A percentile compares a stretch with the other conserved stretches of the same genome.
Evolutionary conservation across 2,329 filamentous ascomycete species (phyloP).

Genomic region (Microsporum audouinii): DNA sequence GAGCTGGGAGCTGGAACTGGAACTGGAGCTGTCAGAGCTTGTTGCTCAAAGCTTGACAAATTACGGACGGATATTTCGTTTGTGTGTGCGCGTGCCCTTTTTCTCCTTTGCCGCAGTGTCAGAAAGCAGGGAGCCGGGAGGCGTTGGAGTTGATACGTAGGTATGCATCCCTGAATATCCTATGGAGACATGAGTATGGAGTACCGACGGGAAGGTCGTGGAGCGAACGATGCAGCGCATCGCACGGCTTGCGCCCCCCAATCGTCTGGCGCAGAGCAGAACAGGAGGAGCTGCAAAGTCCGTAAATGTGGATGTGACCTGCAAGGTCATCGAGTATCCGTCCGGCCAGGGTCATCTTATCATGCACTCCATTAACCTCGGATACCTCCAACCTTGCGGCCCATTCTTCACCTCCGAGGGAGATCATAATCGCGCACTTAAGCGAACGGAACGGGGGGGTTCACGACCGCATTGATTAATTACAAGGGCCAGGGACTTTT

Average conservation of each 20-base stretch:
- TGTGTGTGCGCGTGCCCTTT: not conserved
- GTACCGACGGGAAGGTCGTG: not conserved
- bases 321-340: not conserved
- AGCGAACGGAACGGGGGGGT: not conserved
- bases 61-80: not conserved
- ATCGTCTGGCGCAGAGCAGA: not conserved
- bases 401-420: not conserved
- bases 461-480: not conserved
- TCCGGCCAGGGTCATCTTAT: not conserved
- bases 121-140: not conserved
- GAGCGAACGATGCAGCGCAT: not conserved
- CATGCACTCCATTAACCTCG: not conserved
- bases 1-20: not conserved
- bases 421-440: not conserved
- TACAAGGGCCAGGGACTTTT: not conserved
- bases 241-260: not conserved
- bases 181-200: not conserved
- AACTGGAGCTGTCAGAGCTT: not conserved
- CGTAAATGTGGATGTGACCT: not conserved
- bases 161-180: not conserved
- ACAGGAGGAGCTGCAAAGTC: not conserved
- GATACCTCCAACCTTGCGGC: not conserved
- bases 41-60: not conserved
- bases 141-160: not conserved
- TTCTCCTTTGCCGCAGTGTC: not conserved